Percentiles rank a stretch among this genome's conserved stretches.
Evolutionary conservation across 345 rosid genomes (phyloP).

Genomic region (Hibiscus mutabilis): DNA sequence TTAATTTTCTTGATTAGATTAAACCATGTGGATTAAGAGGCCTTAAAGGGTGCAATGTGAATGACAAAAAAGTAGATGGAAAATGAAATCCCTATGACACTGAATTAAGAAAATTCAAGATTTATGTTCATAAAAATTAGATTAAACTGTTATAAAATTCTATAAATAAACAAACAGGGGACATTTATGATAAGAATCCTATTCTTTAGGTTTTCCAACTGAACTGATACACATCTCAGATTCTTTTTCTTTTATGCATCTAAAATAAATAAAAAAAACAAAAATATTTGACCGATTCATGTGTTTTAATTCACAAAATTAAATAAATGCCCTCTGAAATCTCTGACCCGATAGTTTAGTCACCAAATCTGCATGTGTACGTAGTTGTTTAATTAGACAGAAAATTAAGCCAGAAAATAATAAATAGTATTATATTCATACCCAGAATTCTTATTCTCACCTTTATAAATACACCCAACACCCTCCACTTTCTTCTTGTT

Average conservation of each 20-base stretch:
- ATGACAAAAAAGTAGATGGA: neutral
- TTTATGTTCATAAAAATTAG: neutral
- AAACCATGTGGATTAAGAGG: neutral
- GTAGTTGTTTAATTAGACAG: conserved; percentile 14
- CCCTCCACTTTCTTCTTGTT: neutral
- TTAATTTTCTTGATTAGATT: no score
- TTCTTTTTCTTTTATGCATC: neutral
- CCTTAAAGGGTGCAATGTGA: neutral
- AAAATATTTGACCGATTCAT: conserved; percentile 41
- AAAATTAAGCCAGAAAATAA: neutral
- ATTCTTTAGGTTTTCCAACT: conserved; percentile 19
- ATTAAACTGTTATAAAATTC: neutral
- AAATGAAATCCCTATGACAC: neutral
- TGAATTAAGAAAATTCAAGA: neutral
- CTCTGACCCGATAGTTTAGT: conserved; percentile 88
- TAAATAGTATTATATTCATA: no score
- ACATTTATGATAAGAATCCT: conserved; percentile 10
- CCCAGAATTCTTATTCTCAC: neutral
- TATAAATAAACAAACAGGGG: neutral
- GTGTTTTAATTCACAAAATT: conserved; percentile 4
- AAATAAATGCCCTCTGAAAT: conserved; percentile 36
- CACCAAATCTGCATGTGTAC: conserved; percentile 93
- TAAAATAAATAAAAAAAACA: neutral
- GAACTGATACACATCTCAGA: neutral
- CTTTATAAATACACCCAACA: neutral